Conservation (phyloP, 1,284 basidiomycete species). For the Irpex sp. region DNA sequence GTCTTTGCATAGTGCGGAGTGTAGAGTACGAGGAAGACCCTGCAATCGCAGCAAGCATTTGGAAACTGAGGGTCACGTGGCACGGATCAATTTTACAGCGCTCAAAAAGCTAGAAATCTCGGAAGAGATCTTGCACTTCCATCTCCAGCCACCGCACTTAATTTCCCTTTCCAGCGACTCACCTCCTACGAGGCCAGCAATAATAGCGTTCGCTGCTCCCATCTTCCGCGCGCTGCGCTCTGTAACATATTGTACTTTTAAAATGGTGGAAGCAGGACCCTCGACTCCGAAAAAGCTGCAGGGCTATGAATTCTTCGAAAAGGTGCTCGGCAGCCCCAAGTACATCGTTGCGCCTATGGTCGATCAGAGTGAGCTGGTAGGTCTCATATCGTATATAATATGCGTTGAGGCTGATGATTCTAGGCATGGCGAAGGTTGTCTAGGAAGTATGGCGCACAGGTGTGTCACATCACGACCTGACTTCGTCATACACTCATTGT, state of each 20-base stretch:
- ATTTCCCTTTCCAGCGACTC: background rate
- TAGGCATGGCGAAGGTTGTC: slow-evolving; percentile 92
- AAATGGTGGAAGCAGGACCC: background rate
- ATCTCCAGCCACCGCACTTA: background rate
- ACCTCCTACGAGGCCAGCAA: background rate
- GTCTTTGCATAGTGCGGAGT: slow-evolving; percentile 10
- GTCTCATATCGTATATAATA: slow-evolving; percentile 23
- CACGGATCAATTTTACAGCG: background rate
- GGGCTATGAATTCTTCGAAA: slow-evolving; percentile 79
- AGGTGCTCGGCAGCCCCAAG: slow-evolving; percentile 77
- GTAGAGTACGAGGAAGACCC: background rate
- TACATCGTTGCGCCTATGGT: slow-evolving; percentile 97
- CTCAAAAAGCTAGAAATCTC: background rate
- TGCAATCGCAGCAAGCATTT: background rate
- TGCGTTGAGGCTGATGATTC: background rate
- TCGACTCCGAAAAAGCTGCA: slow-evolving; percentile 44
- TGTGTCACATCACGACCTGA: slow-evolving; percentile 23
- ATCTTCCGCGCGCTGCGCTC: slow-evolving; percentile 4
- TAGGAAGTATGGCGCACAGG: slow-evolving; percentile 78
- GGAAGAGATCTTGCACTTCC: slow-evolving; percentile 1
- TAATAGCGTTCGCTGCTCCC: background rate
- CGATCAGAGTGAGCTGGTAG: slow-evolving; percentile 90
- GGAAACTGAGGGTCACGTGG: background rate
- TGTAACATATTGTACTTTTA: background rate
- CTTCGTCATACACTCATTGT: background rate